Base-by-base conservation (phyloP, 495 filamentous ascomycete genomes). In the Aspergillus bertholletiae region DNA sequence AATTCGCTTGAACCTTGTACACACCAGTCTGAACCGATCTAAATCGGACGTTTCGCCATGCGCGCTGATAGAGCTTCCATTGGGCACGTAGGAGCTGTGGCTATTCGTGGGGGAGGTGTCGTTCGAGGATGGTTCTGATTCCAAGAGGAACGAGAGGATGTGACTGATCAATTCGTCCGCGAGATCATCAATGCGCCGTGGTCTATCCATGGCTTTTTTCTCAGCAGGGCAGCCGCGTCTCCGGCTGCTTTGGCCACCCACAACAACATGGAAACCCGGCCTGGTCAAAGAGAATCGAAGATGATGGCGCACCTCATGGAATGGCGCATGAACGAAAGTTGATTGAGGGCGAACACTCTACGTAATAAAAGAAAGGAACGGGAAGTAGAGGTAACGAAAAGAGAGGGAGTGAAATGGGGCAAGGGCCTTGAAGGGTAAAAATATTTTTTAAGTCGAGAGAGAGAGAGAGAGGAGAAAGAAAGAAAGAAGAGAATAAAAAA, bases 141-240 rank as follows among this genome's bases (percentile, higher is more conserved):
- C 61, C 15, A 73, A 53, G 13, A 77, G 43, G 46, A 68, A 74
- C 18, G 56, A 62, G 18, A 77, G 74, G 23, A 89, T 83, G 30
- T 79, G 71, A 56, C 72, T 77, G 40, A 88, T 69, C 24, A 89
- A 63, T 63, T 89, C 86, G 61, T 82, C 79, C 24, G 84, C 80
- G 26, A 88, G 68, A 49, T 72, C 64, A 27, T 76, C 69, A 62
- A 86, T 78, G 59, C 61, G 64, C 62, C 65, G 61, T 47, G 58
- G 60, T 49, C 58, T 56, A 53, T 66, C 62, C 69, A 74, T 78
- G 61, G 54, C 74, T 61, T 62, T n/a, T 60, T 59, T 59, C 59
- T 64, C 57, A 57, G 41, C 54, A 58, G 61, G 53, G 62, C 67
- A 71, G 71, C 71, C 70, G 68, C 60, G 52, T 59, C 58, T 59